These are phyloP conservation scores for Cystoisospora suis DNA, from an alignment of 169 alveolate species.

Conservation along the genomic window DNA sequence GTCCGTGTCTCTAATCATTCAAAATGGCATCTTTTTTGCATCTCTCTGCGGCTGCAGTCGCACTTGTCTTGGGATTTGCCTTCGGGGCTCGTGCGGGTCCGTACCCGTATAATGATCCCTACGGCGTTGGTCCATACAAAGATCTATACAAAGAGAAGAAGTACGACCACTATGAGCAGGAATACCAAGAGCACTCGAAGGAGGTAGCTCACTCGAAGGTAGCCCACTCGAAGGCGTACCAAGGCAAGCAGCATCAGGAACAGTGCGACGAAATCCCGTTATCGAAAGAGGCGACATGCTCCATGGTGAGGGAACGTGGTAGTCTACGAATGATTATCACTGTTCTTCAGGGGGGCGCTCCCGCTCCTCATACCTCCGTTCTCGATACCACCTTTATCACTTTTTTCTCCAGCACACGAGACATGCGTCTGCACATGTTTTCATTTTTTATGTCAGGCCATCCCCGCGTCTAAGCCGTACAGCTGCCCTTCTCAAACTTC, in stretches of 20 bases:
- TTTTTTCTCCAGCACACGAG: no score
- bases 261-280: conserved; percentile 21
- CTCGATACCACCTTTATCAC: no score
- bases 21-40: no score
- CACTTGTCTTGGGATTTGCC: no score
- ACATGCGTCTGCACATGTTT: no score
- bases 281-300: conserved; percentile 32
- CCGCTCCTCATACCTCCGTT: neutral
- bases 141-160: no score
- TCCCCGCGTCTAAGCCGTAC: conserved; percentile 1
- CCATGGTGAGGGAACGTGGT: neutral
- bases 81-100: neutral
- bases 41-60: no score
- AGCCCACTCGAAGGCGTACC: neutral
- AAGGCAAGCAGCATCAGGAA: no score
- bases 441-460: neutral
- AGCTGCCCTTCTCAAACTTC: conserved; percentile 13
- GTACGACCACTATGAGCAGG: neutral
- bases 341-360: neutral
- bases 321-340: neutral
- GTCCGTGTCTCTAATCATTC: no score
- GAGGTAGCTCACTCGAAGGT: conserved; percentile 16
- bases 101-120: neutral
- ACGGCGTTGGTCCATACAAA: neutral
- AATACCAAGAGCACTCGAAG: neutral